These are phyloP conservation scores for Cairneyella variabilis DNA, from an alignment of 495 filamentous ascomycete species.

Conservation along the genomic window DNA sequence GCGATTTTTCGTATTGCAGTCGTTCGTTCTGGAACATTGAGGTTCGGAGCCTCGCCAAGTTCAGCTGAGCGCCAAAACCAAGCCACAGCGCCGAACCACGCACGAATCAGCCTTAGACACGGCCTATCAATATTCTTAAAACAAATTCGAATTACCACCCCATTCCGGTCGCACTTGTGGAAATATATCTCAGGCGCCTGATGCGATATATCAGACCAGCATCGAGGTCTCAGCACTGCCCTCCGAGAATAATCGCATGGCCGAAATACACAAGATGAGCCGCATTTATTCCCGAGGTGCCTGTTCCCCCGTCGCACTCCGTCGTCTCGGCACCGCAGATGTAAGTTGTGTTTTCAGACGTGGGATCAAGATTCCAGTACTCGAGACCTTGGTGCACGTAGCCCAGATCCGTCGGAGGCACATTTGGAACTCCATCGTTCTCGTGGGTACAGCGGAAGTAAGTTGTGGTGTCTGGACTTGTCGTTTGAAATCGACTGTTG, in stretches of 20 bases:
- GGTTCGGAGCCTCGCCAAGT: too few relatives aligned
- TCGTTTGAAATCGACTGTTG: conserved; percentile 32
- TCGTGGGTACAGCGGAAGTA: conserved; percentile 66
- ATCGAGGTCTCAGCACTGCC: too few relatives aligned
- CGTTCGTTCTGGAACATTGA: too few relatives aligned
- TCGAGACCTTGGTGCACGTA: conserved; percentile 65
- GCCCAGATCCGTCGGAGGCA: conserved; percentile 52
- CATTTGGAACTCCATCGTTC: conserved; percentile 61
- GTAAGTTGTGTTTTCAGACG: conserved; percentile 18
- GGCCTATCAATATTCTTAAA: too few relatives aligned
- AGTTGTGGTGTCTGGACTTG: conserved; percentile 27
- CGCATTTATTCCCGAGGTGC: conserved; percentile 1
- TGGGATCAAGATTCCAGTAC: conserved; percentile 47
- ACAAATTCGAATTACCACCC: too few relatives aligned
- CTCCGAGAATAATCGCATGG: background rate
- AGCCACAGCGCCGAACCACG: too few relatives aligned
- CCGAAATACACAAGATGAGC: conserved; percentile 5
- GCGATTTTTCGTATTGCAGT: too few relatives aligned
- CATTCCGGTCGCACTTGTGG: too few relatives aligned
- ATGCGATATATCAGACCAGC: too few relatives aligned
- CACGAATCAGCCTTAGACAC: too few relatives aligned
- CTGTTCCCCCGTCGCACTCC: background rate
- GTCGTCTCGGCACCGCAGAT: conserved; percentile 12
- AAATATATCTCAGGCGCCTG: too few relatives aligned
- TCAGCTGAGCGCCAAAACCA: too few relatives aligned